Evolutionary conservation across 306 rosid species (phyloP).

Genomic region (Corylus heterophylla): DNA sequence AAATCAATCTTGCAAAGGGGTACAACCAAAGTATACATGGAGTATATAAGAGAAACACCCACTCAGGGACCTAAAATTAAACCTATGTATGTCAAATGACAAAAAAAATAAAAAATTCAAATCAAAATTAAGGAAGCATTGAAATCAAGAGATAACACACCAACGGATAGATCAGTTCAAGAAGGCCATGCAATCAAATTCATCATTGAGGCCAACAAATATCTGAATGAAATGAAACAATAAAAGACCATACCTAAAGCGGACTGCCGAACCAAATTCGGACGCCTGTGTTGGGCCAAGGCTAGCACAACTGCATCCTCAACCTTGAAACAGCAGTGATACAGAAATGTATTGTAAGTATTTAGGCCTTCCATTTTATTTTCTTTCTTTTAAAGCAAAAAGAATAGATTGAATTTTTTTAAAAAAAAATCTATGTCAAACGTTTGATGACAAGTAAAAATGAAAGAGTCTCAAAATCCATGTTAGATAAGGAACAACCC

Average conservation of each 20-base stretch:
- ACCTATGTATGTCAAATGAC: slow-evolving; percentile 15
- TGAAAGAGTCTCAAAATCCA: background rate
- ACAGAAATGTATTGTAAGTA: slow-evolving; percentile 7
- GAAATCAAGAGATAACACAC: background rate
- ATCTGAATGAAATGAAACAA: slow-evolving; percentile 6
- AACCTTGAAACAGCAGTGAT: slow-evolving; percentile 48
- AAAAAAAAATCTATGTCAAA: background rate
- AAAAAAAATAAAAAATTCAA: slow-evolving; percentile 1
- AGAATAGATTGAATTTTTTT: background rate
- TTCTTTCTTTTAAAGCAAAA: background rate
- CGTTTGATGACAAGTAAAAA: background rate
- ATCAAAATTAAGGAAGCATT: background rate
- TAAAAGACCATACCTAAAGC: slow-evolving; percentile 44
- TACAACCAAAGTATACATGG: no score
- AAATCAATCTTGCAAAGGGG: no score
- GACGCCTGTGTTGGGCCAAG: slow-evolving; percentile 68
- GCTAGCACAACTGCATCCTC: slow-evolving; percentile 95
- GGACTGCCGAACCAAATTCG: slow-evolving; percentile 64
- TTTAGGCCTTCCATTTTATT: background rate
- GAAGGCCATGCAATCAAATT: slow-evolving; percentile 3
- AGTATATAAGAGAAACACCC: no score
- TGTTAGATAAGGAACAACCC: background rate
- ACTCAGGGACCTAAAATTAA: slow-evolving; percentile 1
- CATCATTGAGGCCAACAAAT: background rate
- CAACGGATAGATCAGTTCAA: slow-evolving; percentile 18